phyloP scores from a whole-genome alignment of 2,329 filamentous ascomycete species.

The Aureobasidium sp. region DNA sequence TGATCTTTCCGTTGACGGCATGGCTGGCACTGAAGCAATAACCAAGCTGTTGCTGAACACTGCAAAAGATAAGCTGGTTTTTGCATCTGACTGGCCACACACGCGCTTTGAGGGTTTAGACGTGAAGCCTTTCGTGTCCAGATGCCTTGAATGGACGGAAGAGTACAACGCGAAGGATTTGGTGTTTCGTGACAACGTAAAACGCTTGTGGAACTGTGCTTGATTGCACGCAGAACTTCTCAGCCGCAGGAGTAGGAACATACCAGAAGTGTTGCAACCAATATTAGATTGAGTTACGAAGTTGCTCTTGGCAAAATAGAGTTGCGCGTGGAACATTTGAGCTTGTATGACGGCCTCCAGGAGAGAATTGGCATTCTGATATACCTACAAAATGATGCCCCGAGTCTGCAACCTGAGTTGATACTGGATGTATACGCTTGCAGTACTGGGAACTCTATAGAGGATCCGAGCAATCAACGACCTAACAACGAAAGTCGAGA shows the following conservation, averaged over 20 bases:
- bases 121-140: constrained; percentile 49
- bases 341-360: background rate
- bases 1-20: constrained; percentile 38
- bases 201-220: constrained; percentile 39
- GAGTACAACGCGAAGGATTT: constrained; percentile 37
- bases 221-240: background rate
- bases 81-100: constrained; percentile 59
- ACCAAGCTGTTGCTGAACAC: constrained; percentile 43
- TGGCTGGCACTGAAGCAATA: constrained; percentile 41
- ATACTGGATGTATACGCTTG: background rate
- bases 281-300: no score
- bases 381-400: background rate
- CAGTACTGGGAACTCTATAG: background rate
- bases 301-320: background rate
- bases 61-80: constrained; percentile 44
- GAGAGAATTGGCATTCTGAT: background rate
- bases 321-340: background rate
- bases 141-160: constrained; percentile 48
- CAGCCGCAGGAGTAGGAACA: background rate
- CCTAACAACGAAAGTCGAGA: background rate
- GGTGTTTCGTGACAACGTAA: constrained; percentile 51
- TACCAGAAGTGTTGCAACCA: background rate
- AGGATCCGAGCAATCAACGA: background rate
- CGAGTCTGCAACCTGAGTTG: background rate
- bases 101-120: constrained; percentile 54